phyloP scores from a whole-genome alignment of 306 rosid species.

The Arachis stenosperma region DNA sequence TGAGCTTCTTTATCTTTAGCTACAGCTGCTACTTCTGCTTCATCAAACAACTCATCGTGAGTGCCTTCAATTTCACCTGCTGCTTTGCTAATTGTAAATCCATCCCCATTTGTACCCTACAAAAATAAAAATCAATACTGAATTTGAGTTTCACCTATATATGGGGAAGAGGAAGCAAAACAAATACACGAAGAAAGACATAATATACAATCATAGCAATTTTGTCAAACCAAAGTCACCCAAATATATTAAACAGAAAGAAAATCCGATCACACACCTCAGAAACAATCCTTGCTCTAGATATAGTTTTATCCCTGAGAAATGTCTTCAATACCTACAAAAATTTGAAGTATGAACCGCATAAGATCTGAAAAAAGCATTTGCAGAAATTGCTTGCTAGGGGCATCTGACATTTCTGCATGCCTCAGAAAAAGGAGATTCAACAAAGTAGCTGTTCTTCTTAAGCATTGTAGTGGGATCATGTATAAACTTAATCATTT shows the following conservation, averaged over 20 bases:
- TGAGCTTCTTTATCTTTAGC: conserved; percentile 93
- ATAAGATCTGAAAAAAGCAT: conserved; percentile 25
- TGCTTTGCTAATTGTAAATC: conserved; percentile 85
- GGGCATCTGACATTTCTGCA: conserved; percentile 26
- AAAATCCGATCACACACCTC: conserved; percentile 62
- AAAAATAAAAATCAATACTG: conserved; percentile 24
- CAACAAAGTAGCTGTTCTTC: conserved; percentile 85
- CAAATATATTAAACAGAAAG: conserved; percentile 15
- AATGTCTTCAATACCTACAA: conserved; percentile 86
- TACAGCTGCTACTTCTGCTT: conserved; percentile 87
- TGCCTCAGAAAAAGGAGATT: conserved; percentile 94
- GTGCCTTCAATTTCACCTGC: conserved; percentile 73
- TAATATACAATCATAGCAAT: neutral
- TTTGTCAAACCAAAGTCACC: neutral
- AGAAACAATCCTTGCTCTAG: conserved; percentile 68
- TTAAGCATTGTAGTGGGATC: conserved; percentile 91
- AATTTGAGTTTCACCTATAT: conserved; percentile 23
- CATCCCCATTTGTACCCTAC: conserved; percentile 72
- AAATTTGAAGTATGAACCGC: conserved; percentile 26
- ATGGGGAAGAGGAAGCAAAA: neutral
- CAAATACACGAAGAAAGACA: conserved; percentile 24
- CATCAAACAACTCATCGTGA: conserved; percentile 75
- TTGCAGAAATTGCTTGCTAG: neutral
- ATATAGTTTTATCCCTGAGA: conserved; percentile 76
- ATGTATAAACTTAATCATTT: conserved; percentile 84